Conservation (phyloP, 805 yeast genomes). For the Tetrapisispora namnaoensis region DNA sequence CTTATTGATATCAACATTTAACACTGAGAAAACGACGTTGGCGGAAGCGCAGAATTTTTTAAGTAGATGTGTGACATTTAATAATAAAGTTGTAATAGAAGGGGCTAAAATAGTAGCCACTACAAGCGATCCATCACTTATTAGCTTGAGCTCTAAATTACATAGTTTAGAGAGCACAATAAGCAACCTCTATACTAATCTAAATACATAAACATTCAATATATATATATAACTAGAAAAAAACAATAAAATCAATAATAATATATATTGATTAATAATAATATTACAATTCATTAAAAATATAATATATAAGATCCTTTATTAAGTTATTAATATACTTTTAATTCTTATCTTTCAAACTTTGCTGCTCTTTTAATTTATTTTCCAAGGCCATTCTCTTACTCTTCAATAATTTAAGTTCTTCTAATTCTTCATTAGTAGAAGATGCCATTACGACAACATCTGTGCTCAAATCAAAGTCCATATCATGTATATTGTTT, state of each 20-base stretch:
- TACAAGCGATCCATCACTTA: slow-evolving; percentile 57
- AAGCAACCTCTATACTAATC: slow-evolving; percentile 16
- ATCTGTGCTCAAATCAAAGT: slow-evolving; percentile 14
- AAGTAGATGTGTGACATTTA: slow-evolving; percentile 53
- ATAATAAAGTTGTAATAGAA: slow-evolving; percentile 51
- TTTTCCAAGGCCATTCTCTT: slow-evolving; percentile 14
- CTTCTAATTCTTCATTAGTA: slow-evolving; percentile 25
- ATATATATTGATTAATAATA: neutral
- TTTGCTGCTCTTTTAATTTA: slow-evolving; percentile 5
- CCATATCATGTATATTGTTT: slow-evolving; percentile 4
- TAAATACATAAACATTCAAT: slow-evolving; percentile 2
- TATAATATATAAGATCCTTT: too few species aligned
- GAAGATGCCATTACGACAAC: slow-evolving; percentile 27
- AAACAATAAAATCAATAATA: too few species aligned
- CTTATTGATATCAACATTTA: slow-evolving; percentile 29
- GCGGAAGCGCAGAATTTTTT: slow-evolving; percentile 42
- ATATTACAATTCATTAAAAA: neutral
- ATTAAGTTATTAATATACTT: too few species aligned
- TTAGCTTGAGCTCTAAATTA: slow-evolving; percentile 53
- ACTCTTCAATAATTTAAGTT: slow-evolving; percentile 18
- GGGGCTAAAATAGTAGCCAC: slow-evolving; percentile 48
- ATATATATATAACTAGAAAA: too few species aligned
- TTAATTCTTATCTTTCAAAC: neutral
- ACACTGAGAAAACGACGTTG: slow-evolving; percentile 26
- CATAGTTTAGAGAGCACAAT: slow-evolving; percentile 42